Evolutionary conservation across 2,329 filamentous ascomycete genomes (phyloP).

Genomic region (Alternaria longipes): DNA sequence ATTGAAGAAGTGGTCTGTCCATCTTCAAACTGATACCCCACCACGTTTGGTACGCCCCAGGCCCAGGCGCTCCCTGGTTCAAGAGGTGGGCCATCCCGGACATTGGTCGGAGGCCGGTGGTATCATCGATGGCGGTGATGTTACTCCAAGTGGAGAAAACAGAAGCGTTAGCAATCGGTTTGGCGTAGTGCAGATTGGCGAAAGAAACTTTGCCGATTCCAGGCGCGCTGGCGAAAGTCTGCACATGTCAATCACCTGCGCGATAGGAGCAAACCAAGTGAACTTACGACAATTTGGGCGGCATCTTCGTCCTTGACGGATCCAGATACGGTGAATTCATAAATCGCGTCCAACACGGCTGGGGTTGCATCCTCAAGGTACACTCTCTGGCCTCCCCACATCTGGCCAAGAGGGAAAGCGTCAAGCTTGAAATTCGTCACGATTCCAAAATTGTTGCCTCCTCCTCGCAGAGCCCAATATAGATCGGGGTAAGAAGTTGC

Average conservation of each 20-base stretch:
- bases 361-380: slow-evolving; percentile 22
- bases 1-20: slow-evolving; percentile 21
- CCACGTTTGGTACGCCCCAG: slow-evolving; percentile 25
- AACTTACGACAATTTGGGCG: slow-evolving; percentile 31
- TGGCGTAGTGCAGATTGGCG: slow-evolving; percentile 33
- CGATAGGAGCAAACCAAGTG: not conserved
- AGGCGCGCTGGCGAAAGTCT: slow-evolving; percentile 36
- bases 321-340: slow-evolving; percentile 21
- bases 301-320: slow-evolving; percentile 27
- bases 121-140: slow-evolving; percentile 33
- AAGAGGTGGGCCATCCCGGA: slow-evolving; percentile 27
- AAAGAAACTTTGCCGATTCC: slow-evolving; percentile 28
- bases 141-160: slow-evolving; percentile 36
- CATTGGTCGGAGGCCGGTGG: slow-evolving; percentile 31
- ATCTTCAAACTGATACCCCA: slow-evolving; percentile 33
- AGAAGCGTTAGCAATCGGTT: slow-evolving; percentile 34
- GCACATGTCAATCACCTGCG: not conserved
- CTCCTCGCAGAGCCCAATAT: slow-evolving; percentile 48
- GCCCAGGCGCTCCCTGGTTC: slow-evolving; percentile 18
- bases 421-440: slow-evolving; percentile 39
- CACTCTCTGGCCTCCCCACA: slow-evolving; percentile 35
- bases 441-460: slow-evolving; percentile 45
- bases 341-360: slow-evolving; percentile 24
- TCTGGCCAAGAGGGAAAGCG: slow-evolving; percentile 27
- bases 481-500: slow-evolving; percentile 48